phyloP scores from a whole-genome alignment of 805 yeast genomes.

The Pichia heedii region DNA sequence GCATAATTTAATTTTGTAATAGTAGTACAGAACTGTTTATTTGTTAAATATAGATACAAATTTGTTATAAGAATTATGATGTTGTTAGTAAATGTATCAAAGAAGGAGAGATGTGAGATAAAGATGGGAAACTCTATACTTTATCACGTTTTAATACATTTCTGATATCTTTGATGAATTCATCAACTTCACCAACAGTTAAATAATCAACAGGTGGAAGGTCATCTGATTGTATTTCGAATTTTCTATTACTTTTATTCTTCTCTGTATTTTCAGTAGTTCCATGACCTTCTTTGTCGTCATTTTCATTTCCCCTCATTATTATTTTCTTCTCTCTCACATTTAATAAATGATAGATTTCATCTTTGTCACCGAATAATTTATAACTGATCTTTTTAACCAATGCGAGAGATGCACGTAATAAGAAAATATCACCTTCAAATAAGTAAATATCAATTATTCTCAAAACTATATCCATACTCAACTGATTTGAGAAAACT shows the following conservation, averaged over 20 bases:
- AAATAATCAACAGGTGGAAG: slow-evolving; percentile 27
- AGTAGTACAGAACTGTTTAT: too few species aligned
- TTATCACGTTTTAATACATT: slow-evolving; percentile 23
- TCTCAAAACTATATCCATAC: slow-evolving; percentile 38
- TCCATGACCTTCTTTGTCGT: too few species aligned
- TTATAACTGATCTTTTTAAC: slow-evolving; percentile 40
- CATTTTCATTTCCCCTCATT: too few species aligned
- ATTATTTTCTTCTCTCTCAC: neutral
- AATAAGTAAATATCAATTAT: slow-evolving; percentile 51
- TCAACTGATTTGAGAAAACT: slow-evolving; percentile 37
- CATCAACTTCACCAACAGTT: slow-evolving; percentile 42
- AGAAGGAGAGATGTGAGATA: neutral
- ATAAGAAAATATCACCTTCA: slow-evolving; percentile 50
- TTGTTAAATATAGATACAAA: neutral
- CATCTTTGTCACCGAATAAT: slow-evolving; percentile 42
- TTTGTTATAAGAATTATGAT: too few species aligned
- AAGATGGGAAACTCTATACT: neutral
- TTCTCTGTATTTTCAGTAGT: neutral
- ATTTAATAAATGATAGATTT: slow-evolving; percentile 31
- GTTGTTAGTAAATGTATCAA: too few species aligned
- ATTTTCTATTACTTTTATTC: neutral
- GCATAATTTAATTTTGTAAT: too few species aligned
- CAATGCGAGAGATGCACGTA: slow-evolving; percentile 45
- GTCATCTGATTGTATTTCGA: too few species aligned
- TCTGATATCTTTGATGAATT: slow-evolving; percentile 37